Evolutionary conservation across 257 asterid species (phyloP).

Genomic region (Nemophila menziesii): DNA sequence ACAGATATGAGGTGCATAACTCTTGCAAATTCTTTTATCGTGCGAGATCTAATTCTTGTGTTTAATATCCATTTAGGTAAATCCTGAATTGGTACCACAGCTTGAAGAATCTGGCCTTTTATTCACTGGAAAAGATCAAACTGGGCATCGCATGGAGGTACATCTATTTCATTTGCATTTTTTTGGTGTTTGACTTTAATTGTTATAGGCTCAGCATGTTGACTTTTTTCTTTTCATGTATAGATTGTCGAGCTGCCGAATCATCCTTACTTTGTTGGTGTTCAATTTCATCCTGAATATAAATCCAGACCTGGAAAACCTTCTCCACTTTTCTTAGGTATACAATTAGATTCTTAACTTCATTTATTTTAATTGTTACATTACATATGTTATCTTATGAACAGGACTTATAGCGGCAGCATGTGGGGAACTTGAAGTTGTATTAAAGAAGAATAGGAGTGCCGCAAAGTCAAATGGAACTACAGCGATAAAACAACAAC

Average conservation of each 20-base stretch:
- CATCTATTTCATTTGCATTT: neutral
- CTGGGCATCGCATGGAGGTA: conserved; percentile 40
- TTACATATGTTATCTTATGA: neutral
- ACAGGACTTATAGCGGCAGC: conserved; percentile 38
- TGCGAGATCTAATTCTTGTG: neutral
- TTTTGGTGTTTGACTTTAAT: neutral
- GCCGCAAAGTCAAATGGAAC: conserved; percentile 11
- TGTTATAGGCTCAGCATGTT: neutral
- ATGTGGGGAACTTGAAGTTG: conserved; percentile 23
- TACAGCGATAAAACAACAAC: conserved; percentile 11
- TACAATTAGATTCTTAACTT: neutral
- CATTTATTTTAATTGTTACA: no score
- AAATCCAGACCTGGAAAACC: conserved; percentile 42
- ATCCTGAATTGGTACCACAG: conserved; percentile 33
- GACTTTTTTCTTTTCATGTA: neutral
- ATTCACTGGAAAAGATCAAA: conserved; percentile 41
- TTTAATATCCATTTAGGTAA: conserved; percentile 19
- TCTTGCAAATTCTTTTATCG: neutral
- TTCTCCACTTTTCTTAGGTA: conserved; percentile 36
- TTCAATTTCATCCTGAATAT: conserved; percentile 39
- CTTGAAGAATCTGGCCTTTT: conserved; percentile 34
- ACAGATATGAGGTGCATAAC: conserved; percentile 77
- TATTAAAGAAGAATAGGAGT: conserved; percentile 14
- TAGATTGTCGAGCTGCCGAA: conserved; percentile 31
- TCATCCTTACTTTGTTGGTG: conserved; percentile 41